Evolutionary conservation across 2,329 filamentous ascomycete species (phyloP), one percentile per base, ranked within the genome.

Genomic region (Pseudogymnoascus sp.): DNA sequence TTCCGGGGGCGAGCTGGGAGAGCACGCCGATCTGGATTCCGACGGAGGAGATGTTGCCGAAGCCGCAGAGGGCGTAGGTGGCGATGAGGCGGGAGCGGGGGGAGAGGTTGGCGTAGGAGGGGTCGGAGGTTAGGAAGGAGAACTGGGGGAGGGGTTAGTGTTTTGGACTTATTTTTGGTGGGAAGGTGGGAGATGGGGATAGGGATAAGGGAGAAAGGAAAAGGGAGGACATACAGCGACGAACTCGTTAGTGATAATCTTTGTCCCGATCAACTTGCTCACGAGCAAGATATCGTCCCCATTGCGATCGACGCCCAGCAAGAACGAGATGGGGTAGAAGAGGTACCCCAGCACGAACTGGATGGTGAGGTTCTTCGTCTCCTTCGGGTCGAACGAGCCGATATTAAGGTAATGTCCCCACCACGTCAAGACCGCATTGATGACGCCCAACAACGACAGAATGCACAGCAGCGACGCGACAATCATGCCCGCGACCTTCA

Each of bases 21-120:
- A 96, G 81, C 64, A 96, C 90, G 79, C 91, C 91, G 65, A 96
- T 95, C 76, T 96, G 91, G 63, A 91, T 93, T 73, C 91, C 91
- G 59, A 96, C 82, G 31, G 90, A 93, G 62, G 89, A 89, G 69
- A 96, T 88, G 78, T 96, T 96, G 66, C 90, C 92, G 73, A 91
- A 91, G 26, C 85, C 85, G 76, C 91, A 96, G 67, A 93, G 83
- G 19, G 90, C 89, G 72, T 96, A 96, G 61, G 90, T 96, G 53
- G 88, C 90, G 71, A 96, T 96, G 68, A 96, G 82, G 53, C 82
- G 81, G 24, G 90, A 91, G 62, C 91, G 90, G 14, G 83, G 78
- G 31, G 84, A 86, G 65, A 96, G 81, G 29, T 73, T 67, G 62
- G 76, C 75, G 74, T 89, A 92, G 0, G 74, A 73, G 1, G 76